Evolutionary conservation across 2,329 filamentous ascomycete species (phyloP), one percentile per base, ranked within the genome.

Genomic region (Pestalotiopsis sp.): DNA sequence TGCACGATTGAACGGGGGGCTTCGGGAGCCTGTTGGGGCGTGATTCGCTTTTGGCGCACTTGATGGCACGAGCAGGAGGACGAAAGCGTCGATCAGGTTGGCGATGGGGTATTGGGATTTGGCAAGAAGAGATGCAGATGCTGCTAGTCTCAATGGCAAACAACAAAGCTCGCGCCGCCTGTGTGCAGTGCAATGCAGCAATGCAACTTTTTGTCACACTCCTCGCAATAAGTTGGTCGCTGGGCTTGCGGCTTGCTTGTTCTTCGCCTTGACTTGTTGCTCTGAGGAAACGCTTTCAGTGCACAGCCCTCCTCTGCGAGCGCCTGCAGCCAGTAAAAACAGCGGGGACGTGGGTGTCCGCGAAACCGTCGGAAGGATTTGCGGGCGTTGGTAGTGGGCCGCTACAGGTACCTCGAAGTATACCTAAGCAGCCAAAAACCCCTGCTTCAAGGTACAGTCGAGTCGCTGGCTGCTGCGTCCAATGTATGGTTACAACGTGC

Each of bases 261-360:
- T 39, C 61, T 64, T 45, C 36, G 38, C 41, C 61, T 36, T 64
- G 36, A 23, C 23, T 59, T n/a, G 57, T 41, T 66, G 41, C 41
- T 27, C 25, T 66, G 31, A 59, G 27, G 64, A 66, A 66, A 66
- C 64, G 58, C 25, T 23, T 66, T 36, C 20, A 27, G n/a, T 66
- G 64, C 64, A 66, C 64, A 66, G 64, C 64, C 64, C 45, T 60
- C 52, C 56, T 41, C 52, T 41, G 12, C 41, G 9, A 49, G n/a
- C 64, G 39, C 36, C 64, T 13, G 52, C 52, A 66, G 31, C 64
- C 64, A 66, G 64, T 66, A 60, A 66, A 66, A 66, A 59, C 39
- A 66, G 64, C 56, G 64, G 56, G 23, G 25, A 36, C 17, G 64
- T 58, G 64, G 64, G 41, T 39, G 52, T 31, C 23, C 45, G 20